Conservation (phyloP, 495 filamentous ascomycete genomes). For the Lophiostoma macrostomum region DNA sequence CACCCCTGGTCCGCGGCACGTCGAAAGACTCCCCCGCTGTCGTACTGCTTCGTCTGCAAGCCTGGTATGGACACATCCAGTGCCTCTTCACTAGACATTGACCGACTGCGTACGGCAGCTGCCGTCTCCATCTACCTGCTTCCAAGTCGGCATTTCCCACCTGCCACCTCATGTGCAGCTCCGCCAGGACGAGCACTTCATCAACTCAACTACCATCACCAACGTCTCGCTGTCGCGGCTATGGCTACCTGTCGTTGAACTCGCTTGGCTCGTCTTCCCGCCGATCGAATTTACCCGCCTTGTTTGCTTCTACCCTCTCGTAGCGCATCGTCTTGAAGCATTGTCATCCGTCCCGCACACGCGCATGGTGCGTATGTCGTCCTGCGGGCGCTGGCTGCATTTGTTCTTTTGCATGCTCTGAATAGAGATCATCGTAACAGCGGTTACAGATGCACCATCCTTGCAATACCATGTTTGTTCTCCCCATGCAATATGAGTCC, state of each 20-base stretch:
- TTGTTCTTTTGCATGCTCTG: not conserved
- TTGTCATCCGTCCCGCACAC: not conserved
- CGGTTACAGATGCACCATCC: not conserved
- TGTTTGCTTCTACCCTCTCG: constrained; percentile 5
- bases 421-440: not conserved
- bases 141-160: too few species aligned
- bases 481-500: not conserved
- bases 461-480: not conserved
- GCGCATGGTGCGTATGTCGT: not conserved
- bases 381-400: constrained; percentile 13
- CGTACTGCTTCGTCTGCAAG: too few species aligned
- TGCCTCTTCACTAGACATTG: too few species aligned
- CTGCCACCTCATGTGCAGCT: too few species aligned
- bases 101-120: too few species aligned
- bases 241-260: not conserved
- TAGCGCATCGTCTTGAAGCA: not conserved
- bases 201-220: not conserved
- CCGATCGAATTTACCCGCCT: constrained; percentile 17
- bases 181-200: too few species aligned
- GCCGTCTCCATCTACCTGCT: too few species aligned
- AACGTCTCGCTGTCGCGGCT: not conserved
- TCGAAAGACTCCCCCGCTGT: too few species aligned
- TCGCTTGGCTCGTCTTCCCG: not conserved
- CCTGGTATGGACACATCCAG: too few species aligned
- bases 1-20: too few species aligned